Base-by-base conservation (phyloP, 208 protist genomes). In the Trypanosoma cruzi region DNA sequence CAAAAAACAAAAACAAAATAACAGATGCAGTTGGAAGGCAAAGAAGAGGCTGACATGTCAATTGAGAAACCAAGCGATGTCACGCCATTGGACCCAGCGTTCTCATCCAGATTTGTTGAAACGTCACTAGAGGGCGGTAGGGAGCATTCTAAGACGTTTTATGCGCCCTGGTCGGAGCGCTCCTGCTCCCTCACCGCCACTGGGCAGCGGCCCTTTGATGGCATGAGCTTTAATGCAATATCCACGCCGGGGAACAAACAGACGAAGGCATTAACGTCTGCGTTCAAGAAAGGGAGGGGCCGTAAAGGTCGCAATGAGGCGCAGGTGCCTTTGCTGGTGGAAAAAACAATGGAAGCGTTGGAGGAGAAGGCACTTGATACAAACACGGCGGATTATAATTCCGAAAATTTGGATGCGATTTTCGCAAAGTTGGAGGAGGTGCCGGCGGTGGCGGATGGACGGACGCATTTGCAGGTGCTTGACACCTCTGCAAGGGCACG, bases 351-450 rank as follows among this genome's bases (percentile, higher is more conserved):
- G 5, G 22, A 44, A 14, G 66, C 52, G 40, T 0, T 16, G 34
- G 18, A 24, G 16, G 24, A 50, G 0, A 3, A 59, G 55, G 8
- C 18, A 26, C 24, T 49, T 14, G 37, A 31, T 0, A 29, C 36
- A 24, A 55, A 50, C 34, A 6, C 55, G 22, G 28, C 31, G 29
- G 66, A 69, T 34, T 70, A 84, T 18, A 64, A 82, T 54, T 65
- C 64, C 28, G 75, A 80, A 2, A 46, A 76, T 34, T 57, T 73
- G 11, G 64, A 58, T n/a, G 57, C 60, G 0, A 42, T 78, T 1
- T 52, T 75, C 7, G 31, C 48, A 8, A 70, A 72, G 55, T 44
- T 67, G n/a, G 52, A 50, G 55, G n/a, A 40, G 24, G 36, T 56
- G 63, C 46, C 0, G 16, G 48, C n/a, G 2, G 62, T 4, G 40